Conservation (phyloP, 2,329 filamentous ascomycete genomes). For the Ophiostoma quercus region DNA sequence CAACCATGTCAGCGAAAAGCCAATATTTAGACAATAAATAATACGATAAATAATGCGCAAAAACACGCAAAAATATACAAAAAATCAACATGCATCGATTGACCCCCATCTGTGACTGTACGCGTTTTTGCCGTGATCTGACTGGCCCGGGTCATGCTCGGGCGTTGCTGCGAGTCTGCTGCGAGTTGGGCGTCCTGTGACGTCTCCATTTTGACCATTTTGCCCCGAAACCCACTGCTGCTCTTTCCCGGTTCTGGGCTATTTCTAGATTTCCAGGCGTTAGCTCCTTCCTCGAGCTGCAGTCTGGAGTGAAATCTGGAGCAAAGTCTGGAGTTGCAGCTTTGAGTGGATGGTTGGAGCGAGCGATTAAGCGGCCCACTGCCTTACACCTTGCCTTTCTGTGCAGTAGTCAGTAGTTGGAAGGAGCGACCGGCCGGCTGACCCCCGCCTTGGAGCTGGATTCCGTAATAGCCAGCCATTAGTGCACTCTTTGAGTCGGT, state of each 20-base stretch:
- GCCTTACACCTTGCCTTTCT: neutral
- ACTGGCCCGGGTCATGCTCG: neutral
- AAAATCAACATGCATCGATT: neutral
- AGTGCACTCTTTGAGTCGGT: no score
- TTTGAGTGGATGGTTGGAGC: slow-evolving; percentile 16
- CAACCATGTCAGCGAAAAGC: neutral
- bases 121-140: neutral
- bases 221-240: neutral
- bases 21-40: neutral
- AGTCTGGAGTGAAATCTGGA: neutral
- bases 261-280: neutral
- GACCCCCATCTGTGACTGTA: neutral
- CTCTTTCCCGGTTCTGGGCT: slow-evolving; percentile 4
- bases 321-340: neutral
- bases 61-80: neutral
- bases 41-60: neutral
- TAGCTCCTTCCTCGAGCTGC: neutral
- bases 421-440: no score
- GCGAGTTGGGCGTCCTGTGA: neutral
- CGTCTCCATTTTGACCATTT: slow-evolving; percentile 11
- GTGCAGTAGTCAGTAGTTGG: no score
- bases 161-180: neutral
- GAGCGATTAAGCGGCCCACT: slow-evolving; percentile 21
- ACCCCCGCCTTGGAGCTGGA: no score
- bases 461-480: no score